A percentile compares a stretch with the other conserved stretches of the same genome.
These are phyloP conservation scores for Typha latifolia DNA, from an alignment of 176 grass and related monocot genomes.

Conservation along the genomic window DNA sequence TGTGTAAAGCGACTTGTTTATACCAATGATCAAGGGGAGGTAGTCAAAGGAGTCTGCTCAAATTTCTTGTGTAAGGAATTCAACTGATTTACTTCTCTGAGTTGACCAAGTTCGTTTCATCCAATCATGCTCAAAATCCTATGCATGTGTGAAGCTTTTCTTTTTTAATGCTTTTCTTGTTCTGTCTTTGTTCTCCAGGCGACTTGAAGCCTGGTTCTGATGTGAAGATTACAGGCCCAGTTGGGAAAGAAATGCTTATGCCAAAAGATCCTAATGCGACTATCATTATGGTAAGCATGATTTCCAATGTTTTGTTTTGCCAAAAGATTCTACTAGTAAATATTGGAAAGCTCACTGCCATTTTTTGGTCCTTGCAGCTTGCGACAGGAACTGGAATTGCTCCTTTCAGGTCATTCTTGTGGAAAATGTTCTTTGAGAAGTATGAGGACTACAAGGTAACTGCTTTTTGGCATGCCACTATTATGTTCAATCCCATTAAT, in stretches of 20 bases:
- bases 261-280: conserved; percentile 85
- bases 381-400: conserved; percentile 88
- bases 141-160: background rate
- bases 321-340: background rate
- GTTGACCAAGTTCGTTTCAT: background rate
- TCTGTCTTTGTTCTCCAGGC: conserved; percentile 27
- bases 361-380: conserved; percentile 39
- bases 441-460: conserved; percentile 74
- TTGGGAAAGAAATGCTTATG: conserved; percentile 99
- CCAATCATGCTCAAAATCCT: background rate
- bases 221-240: conserved; percentile 73
- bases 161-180: background rate
- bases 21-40: conserved; percentile 76
- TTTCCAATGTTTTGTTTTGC: background rate
- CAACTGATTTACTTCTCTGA: background rate
- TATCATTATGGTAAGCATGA: conserved; percentile 56
- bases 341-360: background rate
- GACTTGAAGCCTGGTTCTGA: conserved; percentile 70
- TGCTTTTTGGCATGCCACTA: background rate
- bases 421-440: conserved; percentile 99
- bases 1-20: conserved; percentile 98
- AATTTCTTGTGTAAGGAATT: conserved; percentile 69
- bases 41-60: conserved; percentile 94
- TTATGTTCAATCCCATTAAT: too few relatives aligned
- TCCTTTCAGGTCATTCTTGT: conserved; percentile 77